Evolutionary conservation across 805 yeast species (phyloP).

Genomic region (Cyberlindnera sargentensis): DNA sequence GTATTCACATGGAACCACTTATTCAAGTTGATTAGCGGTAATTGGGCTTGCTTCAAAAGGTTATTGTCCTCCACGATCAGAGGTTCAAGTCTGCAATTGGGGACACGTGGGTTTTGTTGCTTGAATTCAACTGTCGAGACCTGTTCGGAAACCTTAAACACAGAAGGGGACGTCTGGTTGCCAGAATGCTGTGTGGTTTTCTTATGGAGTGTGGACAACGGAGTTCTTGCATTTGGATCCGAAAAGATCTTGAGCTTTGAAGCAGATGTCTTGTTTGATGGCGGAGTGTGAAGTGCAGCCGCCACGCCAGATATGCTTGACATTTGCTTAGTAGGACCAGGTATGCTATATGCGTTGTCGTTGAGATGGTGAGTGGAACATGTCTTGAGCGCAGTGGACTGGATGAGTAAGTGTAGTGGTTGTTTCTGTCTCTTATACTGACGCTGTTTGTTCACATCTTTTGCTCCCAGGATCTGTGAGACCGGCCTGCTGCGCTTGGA

Average conservation of each 20-base stretch:
- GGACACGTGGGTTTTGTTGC: neutral
- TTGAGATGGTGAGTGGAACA: no score
- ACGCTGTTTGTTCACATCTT: neutral
- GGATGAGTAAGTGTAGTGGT: neutral
- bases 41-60: neutral
- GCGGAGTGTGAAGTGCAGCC: no score
- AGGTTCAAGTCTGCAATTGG: neutral
- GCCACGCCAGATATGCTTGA: no score
- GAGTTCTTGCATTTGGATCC: neutral
- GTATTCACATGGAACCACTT: conserved; percentile 18
- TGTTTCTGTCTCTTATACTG: neutral
- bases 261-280: neutral
- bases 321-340: no score
- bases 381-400: neutral
- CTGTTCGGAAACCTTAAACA: neutral
- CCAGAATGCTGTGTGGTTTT: no score
- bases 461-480: neutral
- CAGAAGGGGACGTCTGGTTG: no score
- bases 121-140: neutral
- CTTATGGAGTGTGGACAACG: neutral
- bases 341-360: no score
- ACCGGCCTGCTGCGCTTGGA: neutral
- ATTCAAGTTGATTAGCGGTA: conserved; percentile 14
- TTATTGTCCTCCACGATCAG: no score
- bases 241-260: neutral